phyloP scores from a whole-genome alignment of 2,329 filamentous ascomycete species.

The Trichothecium sympodiale region DNA sequence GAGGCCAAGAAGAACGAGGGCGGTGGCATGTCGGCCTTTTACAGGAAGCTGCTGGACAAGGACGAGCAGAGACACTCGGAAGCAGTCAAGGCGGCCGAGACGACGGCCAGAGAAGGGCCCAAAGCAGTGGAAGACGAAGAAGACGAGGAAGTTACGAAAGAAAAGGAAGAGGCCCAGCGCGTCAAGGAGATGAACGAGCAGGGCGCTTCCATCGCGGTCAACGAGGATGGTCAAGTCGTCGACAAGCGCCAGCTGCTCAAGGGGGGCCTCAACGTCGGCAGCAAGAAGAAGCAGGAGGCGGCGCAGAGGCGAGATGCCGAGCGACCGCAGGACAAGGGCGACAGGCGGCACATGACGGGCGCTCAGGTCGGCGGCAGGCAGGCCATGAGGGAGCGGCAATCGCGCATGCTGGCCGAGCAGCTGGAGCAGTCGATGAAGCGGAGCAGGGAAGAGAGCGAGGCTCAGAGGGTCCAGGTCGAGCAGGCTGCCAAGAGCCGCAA shows the following conservation, averaged over 20 bases:
- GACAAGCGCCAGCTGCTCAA: constrained; percentile 73
- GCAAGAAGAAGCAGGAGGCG: constrained; percentile 44
- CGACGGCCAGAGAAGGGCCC: constrained; percentile 31
- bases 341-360: constrained; percentile 27
- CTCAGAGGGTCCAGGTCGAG: constrained; percentile 52
- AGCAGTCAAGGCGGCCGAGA: constrained; percentile 55
- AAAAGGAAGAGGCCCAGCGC: constrained; percentile 50
- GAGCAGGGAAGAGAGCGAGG: constrained; percentile 55
- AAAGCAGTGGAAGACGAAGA: constrained; percentile 20
- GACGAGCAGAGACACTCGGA: constrained; percentile 61
- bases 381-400: constrained; percentile 65
- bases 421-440: constrained; percentile 64
- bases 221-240: constrained; percentile 74
- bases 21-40: constrained; percentile 69
- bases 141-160: constrained; percentile 37
- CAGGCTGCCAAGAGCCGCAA: constrained; percentile 64
- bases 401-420: constrained; percentile 68
- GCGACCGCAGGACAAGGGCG: constrained; percentile 14
- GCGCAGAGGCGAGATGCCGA: constrained; percentile 11
- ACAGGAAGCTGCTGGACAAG: constrained; percentile 60
- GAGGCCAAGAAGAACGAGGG: constrained; percentile 51
- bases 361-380: constrained; percentile 40
- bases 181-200: constrained; percentile 56
- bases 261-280: constrained; percentile 63
- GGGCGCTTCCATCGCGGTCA: constrained; percentile 53